Base-by-base conservation (phyloP, 495 filamentous ascomycete species). In the Delitschia confertaspora region DNA sequence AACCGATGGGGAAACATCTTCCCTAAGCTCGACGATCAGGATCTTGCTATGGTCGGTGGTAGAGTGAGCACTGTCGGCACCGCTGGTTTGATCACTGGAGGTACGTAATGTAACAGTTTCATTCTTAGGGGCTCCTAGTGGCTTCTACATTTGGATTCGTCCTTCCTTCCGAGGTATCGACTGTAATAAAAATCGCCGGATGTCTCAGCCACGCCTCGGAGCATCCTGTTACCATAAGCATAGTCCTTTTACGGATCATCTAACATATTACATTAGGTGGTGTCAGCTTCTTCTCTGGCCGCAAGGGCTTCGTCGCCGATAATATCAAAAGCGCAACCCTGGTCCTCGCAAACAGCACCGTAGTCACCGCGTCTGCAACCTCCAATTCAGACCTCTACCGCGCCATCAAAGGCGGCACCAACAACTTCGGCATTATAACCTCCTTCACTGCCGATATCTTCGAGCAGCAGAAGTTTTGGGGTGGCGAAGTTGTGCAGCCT, bases 341-440 rank as follows among this genome's bases (percentile, higher is more conserved):
- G 26, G 57, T 59, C 20, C 58, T 61, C 34, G 58, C 48, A 19
- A 47, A 47, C 30, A 57, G 58, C 8, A 49, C 45, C 26, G 47
- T 57, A 24, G 39, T 45, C 13, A 50, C 56, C 8, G 57, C 53
- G 4, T 51, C 29, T 43, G 33, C 33, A 13, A 50, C 23, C 8
- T 20, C 16, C 17, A 54, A 57, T 31, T 30, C 45, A 1, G 16
- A 34, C 17, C 53, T 61, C 18, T 61, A 39, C 53, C 27, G 42
- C n/a, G 56, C 58, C 3, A 23, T 61, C 7, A 57, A 55, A 40
- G 58, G 58, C 11, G 55, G 54, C 17, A 36, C 14, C n/a, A 57
- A 58, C 47, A 60, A 59, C 33, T 58, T 58, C 42, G 56, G 51
- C 17, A 33, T 58, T 25, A 47, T 60, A 6, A 60, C 57, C 13